A percentile compares a stretch with the other conserved stretches of the same genome.
phyloP scores from a whole-genome alignment of 2,329 filamentous ascomycete genomes.

The Aphanocladium album region DNA sequence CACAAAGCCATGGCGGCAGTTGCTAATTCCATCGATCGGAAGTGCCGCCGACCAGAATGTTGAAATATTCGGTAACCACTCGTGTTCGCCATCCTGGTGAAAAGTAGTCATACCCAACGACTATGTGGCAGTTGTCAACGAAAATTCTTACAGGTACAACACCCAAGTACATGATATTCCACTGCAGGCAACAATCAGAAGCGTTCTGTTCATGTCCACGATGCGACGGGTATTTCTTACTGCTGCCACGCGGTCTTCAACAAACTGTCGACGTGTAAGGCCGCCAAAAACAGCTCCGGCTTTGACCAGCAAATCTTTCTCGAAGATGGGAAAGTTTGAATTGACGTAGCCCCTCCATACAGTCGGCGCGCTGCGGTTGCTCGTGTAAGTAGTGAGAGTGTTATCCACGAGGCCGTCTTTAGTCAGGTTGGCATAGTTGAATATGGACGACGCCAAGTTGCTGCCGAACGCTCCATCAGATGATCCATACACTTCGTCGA shows the following conservation, averaged over 20 bases:
- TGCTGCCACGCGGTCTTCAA: slow-evolving; percentile 18
- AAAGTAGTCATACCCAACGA: slow-evolving; percentile 35
- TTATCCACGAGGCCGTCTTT: slow-evolving; percentile 32
- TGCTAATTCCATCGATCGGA: not conserved
- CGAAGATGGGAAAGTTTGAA: slow-evolving; percentile 32
- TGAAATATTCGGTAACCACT: slow-evolving; percentile 25
- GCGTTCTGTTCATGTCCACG: not conserved
- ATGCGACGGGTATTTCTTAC: slow-evolving; percentile 17
- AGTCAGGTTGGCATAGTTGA: slow-evolving; percentile 32
- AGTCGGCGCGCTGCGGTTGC: slow-evolving; percentile 15
- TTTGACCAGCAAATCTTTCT: slow-evolving; percentile 23
- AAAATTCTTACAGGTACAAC: slow-evolving; percentile 31
- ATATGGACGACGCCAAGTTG: slow-evolving; percentile 25
- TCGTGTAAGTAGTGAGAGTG: slow-evolving; percentile 24
- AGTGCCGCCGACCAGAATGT: not conserved
- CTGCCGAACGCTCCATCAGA: slow-evolving; percentile 17
- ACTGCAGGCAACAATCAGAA: slow-evolving; percentile 20
- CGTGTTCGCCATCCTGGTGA: slow-evolving; percentile 22
- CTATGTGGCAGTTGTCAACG: slow-evolving; percentile 26
- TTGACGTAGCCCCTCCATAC: slow-evolving; percentile 32
- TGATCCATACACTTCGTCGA: slow-evolving; percentile 21
- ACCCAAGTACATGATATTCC: slow-evolving; percentile 32
- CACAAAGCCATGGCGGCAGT: not conserved
- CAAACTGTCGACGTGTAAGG: slow-evolving; percentile 20
- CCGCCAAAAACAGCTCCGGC: not conserved